These are phyloP conservation scores for Furcasterigmium furcatum DNA, from an alignment of 2,329 filamentous ascomycete genomes.

Conservation along the genomic window DNA sequence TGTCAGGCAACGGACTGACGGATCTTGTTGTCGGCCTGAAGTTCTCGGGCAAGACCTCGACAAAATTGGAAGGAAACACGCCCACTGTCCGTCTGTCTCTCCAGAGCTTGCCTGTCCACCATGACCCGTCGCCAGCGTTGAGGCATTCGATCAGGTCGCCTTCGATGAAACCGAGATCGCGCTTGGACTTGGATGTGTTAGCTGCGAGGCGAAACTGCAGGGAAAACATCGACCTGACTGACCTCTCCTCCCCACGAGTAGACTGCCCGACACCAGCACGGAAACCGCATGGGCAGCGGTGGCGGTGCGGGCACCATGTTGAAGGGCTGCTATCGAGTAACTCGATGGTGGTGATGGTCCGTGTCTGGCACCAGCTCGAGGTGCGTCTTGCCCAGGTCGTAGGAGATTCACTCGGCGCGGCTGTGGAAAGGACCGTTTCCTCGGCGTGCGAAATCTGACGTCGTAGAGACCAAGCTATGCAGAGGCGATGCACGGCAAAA, in stretches of 20 bases:
- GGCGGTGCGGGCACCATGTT: constrained; percentile 54
- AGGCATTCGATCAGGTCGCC: constrained; percentile 97
- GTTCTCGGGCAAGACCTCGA: constrained; percentile 79
- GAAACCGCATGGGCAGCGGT: constrained; percentile 72
- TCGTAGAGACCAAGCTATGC: constrained; percentile 2
- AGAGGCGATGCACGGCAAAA: constrained; percentile 1
- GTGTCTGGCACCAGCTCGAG: constrained; percentile 1
- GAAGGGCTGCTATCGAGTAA: constrained; percentile 8
- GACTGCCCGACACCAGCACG: constrained; percentile 86
- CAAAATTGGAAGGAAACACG: constrained; percentile 95
- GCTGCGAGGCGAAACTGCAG: no score
- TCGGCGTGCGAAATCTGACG: constrained; percentile 3
- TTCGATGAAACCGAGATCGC: constrained; percentile 94
- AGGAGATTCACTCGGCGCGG: no score
- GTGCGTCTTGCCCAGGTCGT: no score
- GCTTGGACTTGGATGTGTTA: constrained; percentile 61
- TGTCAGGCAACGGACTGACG: constrained; percentile 56
- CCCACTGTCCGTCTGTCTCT: constrained; percentile 89
- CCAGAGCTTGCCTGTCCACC: constrained; percentile 94
- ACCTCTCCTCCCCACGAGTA: constrained; percentile 94
- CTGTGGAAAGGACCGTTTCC: no score
- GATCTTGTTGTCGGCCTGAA: constrained; percentile 73
- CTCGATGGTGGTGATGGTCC: constrained; percentile 8
- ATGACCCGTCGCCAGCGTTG: constrained; percentile 94
- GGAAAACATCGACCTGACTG: constrained; percentile 14